These are phyloP conservation scores for Tylopilus sp. DNA, from an alignment of 768 basidiomycete genomes.

Conservation along the genomic window DNA sequence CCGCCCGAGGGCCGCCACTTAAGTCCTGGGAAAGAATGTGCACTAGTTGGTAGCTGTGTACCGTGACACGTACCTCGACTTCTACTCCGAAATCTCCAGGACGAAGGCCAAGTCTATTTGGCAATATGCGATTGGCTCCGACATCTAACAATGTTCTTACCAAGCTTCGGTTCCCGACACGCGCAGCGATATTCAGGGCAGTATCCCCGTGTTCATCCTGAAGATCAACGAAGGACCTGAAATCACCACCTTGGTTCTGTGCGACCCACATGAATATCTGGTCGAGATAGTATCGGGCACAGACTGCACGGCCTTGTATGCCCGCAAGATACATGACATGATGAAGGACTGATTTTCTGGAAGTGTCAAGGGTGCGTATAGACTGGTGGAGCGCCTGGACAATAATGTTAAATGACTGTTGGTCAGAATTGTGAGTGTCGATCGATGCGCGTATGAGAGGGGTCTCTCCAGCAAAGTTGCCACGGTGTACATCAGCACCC, in stretches of 20 bases:
- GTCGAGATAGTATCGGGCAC: conserved; percentile 90
- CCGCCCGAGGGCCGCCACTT: conserved; percentile 64
- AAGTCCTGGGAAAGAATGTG: conserved; percentile 49
- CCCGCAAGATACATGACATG: conserved; percentile 90
- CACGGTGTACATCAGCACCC: conserved; percentile 87
- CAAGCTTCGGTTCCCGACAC: conserved; percentile 86
- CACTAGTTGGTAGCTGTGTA: not conserved
- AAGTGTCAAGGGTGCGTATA: conserved; percentile 85
- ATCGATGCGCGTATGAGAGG: conserved; percentile 90
- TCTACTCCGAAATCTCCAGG: conserved; percentile 96
- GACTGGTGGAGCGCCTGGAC: conserved; percentile 64
- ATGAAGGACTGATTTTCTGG: conserved; percentile 83
- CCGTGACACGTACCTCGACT: conserved; percentile 59
- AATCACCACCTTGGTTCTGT: conserved; percentile 70
- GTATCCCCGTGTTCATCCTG: conserved; percentile 97
- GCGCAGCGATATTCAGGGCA: conserved; percentile 89
- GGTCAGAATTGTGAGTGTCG: conserved; percentile 81
- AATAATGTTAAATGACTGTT: conserved; percentile 66
- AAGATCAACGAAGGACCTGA: conserved; percentile 78
- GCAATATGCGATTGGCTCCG: conserved; percentile 83
- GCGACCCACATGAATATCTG: conserved; percentile 86
- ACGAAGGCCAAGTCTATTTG: conserved; percentile 90
- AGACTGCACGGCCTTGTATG: conserved; percentile 79
- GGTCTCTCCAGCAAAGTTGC: conserved; percentile 93
- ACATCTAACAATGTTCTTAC: conserved; percentile 87